Percentiles rank a stretch among this genome's conserved stretches.
These are phyloP conservation scores for Trichoderma atroviride DNA, from an alignment of 2,329 filamentous ascomycete genomes.

Conservation along the genomic window DNA sequence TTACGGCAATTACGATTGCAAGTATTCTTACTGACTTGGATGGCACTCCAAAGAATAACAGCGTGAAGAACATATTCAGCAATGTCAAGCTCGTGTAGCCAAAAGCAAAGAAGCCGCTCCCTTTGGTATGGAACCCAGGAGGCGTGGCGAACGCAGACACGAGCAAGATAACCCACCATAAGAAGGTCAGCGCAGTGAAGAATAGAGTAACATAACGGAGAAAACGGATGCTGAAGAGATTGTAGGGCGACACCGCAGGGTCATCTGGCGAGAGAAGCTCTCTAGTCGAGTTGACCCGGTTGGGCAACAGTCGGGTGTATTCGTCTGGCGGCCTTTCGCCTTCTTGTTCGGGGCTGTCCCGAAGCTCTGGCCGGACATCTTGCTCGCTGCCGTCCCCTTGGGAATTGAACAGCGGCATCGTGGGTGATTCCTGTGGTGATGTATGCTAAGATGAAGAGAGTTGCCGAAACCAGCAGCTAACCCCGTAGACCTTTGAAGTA, in stretches of 20 bases:
- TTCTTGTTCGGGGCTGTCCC: slow-evolving; percentile 19
- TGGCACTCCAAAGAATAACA: slow-evolving; percentile 87
- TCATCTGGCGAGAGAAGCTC: slow-evolving; percentile 47
- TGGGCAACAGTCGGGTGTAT: slow-evolving; percentile 69
- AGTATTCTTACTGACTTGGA: slow-evolving; percentile 77
- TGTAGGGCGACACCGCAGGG: slow-evolving; percentile 79
- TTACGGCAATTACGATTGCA: slow-evolving; percentile 64
- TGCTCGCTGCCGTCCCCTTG: slow-evolving; percentile 32
- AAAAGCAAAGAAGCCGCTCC: slow-evolving; percentile 91
- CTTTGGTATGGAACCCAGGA: slow-evolving; percentile 80
- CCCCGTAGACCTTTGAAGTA: neutral
- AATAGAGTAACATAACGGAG: slow-evolving; percentile 76
- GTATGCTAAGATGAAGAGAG: neutral
- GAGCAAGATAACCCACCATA: slow-evolving; percentile 94
- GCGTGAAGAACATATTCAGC: slow-evolving; percentile 71
- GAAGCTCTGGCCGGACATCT: slow-evolving; percentile 11
- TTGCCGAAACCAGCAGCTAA: slow-evolving; percentile 1
- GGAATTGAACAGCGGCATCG: slow-evolving; percentile 42
- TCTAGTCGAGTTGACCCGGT: slow-evolving; percentile 57
- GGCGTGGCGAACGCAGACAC: slow-evolving; percentile 89
- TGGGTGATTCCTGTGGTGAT: neutral
- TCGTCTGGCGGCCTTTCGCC: slow-evolving; percentile 47
- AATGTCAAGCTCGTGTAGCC: slow-evolving; percentile 78
- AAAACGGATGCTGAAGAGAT: slow-evolving; percentile 86
- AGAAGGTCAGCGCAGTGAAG: slow-evolving; percentile 73